phyloP scores from a whole-genome alignment of 306 rosid genomes.

The Geum urbanum region DNA sequence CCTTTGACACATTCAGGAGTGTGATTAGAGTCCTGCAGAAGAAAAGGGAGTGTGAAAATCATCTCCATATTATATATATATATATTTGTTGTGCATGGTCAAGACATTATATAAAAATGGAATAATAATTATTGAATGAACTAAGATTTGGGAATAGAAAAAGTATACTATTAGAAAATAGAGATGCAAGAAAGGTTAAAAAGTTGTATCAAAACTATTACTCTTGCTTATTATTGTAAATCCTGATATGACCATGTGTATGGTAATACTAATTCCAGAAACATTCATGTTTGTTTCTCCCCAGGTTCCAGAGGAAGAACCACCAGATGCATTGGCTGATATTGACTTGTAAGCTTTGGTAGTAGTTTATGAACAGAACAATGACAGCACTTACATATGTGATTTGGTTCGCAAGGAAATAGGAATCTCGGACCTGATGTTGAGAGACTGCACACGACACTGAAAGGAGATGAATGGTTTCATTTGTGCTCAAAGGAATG shows the following conservation, averaged over 20 bases:
- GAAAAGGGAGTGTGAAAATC: too few relatives aligned
- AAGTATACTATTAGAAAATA: not conserved
- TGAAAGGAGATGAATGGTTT: too few relatives aligned
- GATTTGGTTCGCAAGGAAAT: not conserved
- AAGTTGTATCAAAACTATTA: too few relatives aligned
- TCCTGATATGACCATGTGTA: not conserved
- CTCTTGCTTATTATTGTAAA: not conserved
- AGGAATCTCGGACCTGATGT: not conserved
- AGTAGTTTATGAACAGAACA: not conserved
- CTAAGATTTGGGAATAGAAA: too few relatives aligned
- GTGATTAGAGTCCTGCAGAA: too few relatives aligned
- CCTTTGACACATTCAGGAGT: too few relatives aligned
- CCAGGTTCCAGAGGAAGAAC: slow-evolving; percentile 71
- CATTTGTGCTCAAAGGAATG: too few relatives aligned
- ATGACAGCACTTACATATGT: not conserved
- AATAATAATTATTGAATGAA: not conserved
- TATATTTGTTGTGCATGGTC: not conserved
- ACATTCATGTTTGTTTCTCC: slow-evolving; percentile 1
- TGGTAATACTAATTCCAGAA: not conserved
- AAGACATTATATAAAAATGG: too few relatives aligned
- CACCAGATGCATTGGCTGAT: slow-evolving; percentile 44
- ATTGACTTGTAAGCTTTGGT: slow-evolving; percentile 7
- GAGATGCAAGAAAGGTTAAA: not conserved
- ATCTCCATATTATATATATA: too few relatives aligned
- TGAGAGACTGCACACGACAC: not conserved